phyloP scores from a whole-genome alignment of 2,329 filamentous ascomycete species.

The Calonectria naviculata region DNA sequence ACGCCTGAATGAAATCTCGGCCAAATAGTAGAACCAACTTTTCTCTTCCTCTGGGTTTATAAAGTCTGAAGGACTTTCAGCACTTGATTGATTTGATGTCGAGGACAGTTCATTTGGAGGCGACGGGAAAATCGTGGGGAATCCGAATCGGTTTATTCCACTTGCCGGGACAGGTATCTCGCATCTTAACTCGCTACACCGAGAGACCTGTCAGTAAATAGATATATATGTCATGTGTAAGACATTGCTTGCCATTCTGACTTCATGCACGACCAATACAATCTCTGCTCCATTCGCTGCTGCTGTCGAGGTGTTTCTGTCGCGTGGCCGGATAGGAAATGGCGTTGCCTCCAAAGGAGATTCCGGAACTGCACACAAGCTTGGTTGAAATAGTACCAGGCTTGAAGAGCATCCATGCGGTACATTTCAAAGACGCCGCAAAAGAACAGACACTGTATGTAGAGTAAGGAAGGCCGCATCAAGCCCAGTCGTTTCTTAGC shows the following conservation, averaged over 20 bases:
- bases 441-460: slow-evolving; percentile 52
- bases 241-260: slow-evolving; percentile 42
- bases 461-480: slow-evolving; percentile 42
- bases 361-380: slow-evolving; percentile 40
- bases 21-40: slow-evolving; percentile 57
- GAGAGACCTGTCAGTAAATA: not conserved
- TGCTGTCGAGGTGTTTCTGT: slow-evolving; percentile 21
- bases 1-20: slow-evolving; percentile 53
- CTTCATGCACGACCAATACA: slow-evolving; percentile 58
- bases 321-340: not conserved
- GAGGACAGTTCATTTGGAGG: slow-evolving; percentile 30
- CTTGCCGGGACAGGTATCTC: slow-evolving; percentile 51
- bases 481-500: slow-evolving; percentile 40
- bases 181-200: slow-evolving; percentile 48
- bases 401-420: slow-evolving; percentile 46
- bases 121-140: slow-evolving; percentile 45
- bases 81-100: not conserved
- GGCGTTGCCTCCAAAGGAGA: slow-evolving; percentile 46
- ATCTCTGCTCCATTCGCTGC: slow-evolving; percentile 50
- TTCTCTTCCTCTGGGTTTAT: slow-evolving; percentile 38
- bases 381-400: slow-evolving; percentile 49
- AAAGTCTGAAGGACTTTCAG: not conserved
- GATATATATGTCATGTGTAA: not conserved
- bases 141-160: slow-evolving; percentile 47
- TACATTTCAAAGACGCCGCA: slow-evolving; percentile 55